Evolutionary conservation across 768 basidiomycete genomes (phyloP).

Genomic region (Psilocybe azurescens): DNA sequence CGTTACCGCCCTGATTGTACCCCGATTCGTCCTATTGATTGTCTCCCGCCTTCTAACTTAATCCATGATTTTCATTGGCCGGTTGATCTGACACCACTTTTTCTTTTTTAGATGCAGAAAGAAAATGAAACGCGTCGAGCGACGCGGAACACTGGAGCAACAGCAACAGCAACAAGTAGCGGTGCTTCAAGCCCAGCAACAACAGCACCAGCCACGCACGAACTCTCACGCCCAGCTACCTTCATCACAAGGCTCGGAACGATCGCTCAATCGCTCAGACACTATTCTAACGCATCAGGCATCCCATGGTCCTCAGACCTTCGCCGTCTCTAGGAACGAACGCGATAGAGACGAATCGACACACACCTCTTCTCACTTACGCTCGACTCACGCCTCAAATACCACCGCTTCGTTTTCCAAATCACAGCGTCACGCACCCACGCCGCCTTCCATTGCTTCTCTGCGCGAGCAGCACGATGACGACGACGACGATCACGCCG

Average conservation of each 20-base stretch:
- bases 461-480: constrained; percentile 24
- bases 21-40: background rate
- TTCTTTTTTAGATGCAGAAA: constrained; percentile 66
- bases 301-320: constrained; percentile 16
- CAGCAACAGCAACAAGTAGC: constrained; percentile 23
- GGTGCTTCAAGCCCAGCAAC: constrained; percentile 26
- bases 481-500: constrained; percentile 25
- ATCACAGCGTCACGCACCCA: constrained; percentile 19
- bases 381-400: background rate
- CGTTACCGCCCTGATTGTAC: background rate
- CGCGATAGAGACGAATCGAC: constrained; percentile 5
- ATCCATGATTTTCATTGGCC: no score
- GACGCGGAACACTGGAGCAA: constrained; percentile 66
- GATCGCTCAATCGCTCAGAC: constrained; percentile 31
- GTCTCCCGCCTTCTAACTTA: no score
- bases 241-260: constrained; percentile 25
- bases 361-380: background rate
- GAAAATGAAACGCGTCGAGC: constrained; percentile 86
- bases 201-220: constrained; percentile 24
- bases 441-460: constrained; percentile 30
- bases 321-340: constrained; percentile 1
- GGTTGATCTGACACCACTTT: constrained; percentile 6
- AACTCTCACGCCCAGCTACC: constrained; percentile 24
- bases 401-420: constrained; percentile 2
- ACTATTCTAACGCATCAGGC: constrained; percentile 28